Evolutionary conservation across 441 rosid species (phyloP).

Genomic region (Oxalis stricta): DNA sequence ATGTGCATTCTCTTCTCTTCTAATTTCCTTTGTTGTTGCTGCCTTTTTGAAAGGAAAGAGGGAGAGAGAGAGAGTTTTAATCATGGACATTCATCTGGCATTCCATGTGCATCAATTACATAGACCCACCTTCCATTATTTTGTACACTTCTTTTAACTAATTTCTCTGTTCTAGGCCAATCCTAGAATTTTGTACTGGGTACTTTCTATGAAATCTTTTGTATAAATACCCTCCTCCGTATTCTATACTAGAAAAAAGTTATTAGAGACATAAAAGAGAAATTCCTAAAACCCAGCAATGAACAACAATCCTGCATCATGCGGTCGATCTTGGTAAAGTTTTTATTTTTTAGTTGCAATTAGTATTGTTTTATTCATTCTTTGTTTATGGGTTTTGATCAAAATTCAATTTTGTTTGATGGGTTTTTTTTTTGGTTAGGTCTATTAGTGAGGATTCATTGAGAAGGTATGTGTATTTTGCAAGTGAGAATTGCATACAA

Average conservation of each 20-base stretch:
- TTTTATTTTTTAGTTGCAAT: too few relatives aligned
- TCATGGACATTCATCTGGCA: slow-evolving; percentile 48
- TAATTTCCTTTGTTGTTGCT: slow-evolving; percentile 14
- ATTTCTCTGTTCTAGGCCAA: not conserved
- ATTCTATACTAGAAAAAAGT: too few relatives aligned
- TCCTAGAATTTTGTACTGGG: not conserved
- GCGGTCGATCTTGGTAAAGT: too few relatives aligned
- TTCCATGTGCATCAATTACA: slow-evolving; percentile 44
- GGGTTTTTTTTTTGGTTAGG: slow-evolving; percentile 29
- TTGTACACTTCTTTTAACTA: slow-evolving; percentile 17
- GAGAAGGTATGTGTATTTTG: slow-evolving; percentile 62
- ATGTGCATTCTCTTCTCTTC: slow-evolving; percentile 40
- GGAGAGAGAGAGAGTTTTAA: slow-evolving; percentile 20
- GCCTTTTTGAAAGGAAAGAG: slow-evolving; percentile 23
- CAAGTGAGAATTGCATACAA: slow-evolving; percentile 71
- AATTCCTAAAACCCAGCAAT: too few relatives aligned
- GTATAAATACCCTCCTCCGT: not conserved
- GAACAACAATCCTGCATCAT: too few relatives aligned
- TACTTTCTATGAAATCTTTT: not conserved
- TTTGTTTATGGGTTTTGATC: not conserved
- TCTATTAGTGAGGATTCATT: slow-evolving; percentile 71
- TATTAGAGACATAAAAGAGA: too few relatives aligned
- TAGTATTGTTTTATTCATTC: not conserved
- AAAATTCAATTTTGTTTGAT: not conserved
- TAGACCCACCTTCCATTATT: slow-evolving; percentile 41